Conservation (phyloP, 495 filamentous ascomycete species). For the Hypoxylon cercidicola region DNA sequence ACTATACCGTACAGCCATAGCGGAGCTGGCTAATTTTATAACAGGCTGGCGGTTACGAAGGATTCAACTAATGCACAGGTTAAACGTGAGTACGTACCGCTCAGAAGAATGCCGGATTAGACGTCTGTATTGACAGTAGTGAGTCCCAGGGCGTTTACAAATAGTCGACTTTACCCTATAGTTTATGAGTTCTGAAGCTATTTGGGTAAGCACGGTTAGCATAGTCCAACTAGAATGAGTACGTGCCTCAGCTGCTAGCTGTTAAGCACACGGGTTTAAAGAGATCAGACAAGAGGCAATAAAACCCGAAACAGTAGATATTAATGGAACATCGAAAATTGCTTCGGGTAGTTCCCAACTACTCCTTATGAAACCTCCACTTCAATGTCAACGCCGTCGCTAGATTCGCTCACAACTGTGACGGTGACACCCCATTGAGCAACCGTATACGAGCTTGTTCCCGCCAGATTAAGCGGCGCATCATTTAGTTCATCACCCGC, state of each 20-base stretch:
- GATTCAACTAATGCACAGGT: slow-evolving; percentile 17
- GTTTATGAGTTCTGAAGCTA: slow-evolving; percentile 2
- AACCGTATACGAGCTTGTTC: slow-evolving; percentile 28
- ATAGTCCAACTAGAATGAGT: not conserved
- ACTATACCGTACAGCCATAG: slow-evolving; percentile 1
- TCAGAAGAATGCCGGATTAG: too few relatives aligned
- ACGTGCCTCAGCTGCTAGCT: too few relatives aligned
- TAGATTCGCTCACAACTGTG: slow-evolving; percentile 23
- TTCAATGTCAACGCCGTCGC: slow-evolving; percentile 26
- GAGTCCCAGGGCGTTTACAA: slow-evolving; percentile 15
- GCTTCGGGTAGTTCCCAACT: too few relatives aligned
- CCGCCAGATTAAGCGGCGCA: slow-evolving; percentile 33
- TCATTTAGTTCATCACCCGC: slow-evolving; percentile 41
- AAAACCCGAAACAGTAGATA: too few relatives aligned
- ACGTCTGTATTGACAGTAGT: too few relatives aligned
- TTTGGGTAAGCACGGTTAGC: too few relatives aligned
- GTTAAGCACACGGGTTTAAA: too few relatives aligned
- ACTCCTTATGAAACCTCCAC: slow-evolving; percentile 30
- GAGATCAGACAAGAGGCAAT: too few relatives aligned
- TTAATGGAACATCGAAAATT: too few relatives aligned
- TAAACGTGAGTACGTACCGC: not conserved
- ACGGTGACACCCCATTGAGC: slow-evolving; percentile 37
- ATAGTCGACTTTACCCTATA: not conserved
- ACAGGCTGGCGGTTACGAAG: slow-evolving; percentile 18
- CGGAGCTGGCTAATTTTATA: slow-evolving; percentile 9